Percentiles rank a stretch among this genome's conserved stretches.
phyloP scores from a whole-genome alignment of 805 yeast genomes.

The Monosporozyma aerobia region DNA sequence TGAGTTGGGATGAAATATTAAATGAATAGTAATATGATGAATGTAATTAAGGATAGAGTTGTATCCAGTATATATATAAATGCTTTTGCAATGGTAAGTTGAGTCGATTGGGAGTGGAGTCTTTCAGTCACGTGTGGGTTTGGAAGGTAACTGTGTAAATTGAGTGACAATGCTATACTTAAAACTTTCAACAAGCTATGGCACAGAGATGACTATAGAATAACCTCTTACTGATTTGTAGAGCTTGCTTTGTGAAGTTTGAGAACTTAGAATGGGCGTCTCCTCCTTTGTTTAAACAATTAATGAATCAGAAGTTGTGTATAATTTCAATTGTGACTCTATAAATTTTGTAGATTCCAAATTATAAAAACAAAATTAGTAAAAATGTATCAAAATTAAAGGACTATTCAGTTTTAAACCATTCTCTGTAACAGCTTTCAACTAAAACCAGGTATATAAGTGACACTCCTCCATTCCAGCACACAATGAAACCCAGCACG shows the following conservation, averaged over 20 bases:
- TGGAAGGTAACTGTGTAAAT: neutral
- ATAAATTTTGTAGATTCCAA: neutral
- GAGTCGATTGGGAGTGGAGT: neutral
- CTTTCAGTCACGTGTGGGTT: neutral
- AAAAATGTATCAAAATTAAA: neutral
- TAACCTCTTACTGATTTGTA: neutral
- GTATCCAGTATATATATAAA: too few species aligned
- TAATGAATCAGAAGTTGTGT: neutral
- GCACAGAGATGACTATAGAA: neutral
- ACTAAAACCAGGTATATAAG: neutral
- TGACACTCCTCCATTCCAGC: too few species aligned
- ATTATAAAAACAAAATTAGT: neutral
- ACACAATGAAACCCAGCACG: constrained; percentile 42
- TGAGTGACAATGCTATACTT: neutral
- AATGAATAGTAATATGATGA: neutral
- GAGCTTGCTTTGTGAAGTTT: neutral
- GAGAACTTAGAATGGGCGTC: neutral
- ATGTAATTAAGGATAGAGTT: neutral
- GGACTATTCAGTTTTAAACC: neutral
- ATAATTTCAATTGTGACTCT: neutral
- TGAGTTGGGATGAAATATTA: neutral
- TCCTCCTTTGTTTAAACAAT: too few species aligned
- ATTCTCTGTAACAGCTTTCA: neutral
- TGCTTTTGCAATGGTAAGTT: neutral
- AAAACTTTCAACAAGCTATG: neutral